phyloP scores from a whole-genome alignment of 75 land plant species.

The Picea sitchensis region DNA sequence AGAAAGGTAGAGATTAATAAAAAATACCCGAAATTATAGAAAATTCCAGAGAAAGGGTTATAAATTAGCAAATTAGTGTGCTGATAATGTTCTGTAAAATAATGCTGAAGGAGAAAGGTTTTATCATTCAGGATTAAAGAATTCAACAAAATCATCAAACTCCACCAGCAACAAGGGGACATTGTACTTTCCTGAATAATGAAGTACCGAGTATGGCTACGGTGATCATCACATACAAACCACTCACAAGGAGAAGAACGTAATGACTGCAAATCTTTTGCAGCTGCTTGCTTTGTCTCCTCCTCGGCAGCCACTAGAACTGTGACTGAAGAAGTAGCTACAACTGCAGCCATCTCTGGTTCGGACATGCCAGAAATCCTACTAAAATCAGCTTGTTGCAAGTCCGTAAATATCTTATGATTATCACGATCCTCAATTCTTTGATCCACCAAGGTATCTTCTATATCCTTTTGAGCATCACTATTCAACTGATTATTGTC shows the following conservation, averaged over 20 bases:
- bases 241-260: constrained; percentile 85
- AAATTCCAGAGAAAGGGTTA: neutral
- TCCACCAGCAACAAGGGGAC: too few relatives aligned
- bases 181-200: constrained; percentile 62
- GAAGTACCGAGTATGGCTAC: constrained; percentile 60
- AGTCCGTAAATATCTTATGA: neutral
- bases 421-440: neutral
- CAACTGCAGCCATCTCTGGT: constrained; percentile 37
- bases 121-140: too few relatives aligned
- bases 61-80: neutral
- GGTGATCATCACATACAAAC: constrained; percentile 74
- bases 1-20: neutral
- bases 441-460: constrained; percentile 10
- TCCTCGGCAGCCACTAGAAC: constrained; percentile 61
- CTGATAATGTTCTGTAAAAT: neutral
- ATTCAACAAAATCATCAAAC: too few relatives aligned
- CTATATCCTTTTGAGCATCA: neutral
- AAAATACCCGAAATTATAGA: neutral
- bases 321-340: constrained; percentile 45
- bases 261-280: constrained; percentile 50
- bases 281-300: constrained; percentile 44
- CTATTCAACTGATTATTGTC: neutral
- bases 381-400: neutral
- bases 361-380: constrained; percentile 12
- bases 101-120: neutral